These are phyloP conservation scores for Rhodotorula taiwanensis DNA, from an alignment of 768 basidiomycete genomes.

Conservation along the genomic window DNA sequence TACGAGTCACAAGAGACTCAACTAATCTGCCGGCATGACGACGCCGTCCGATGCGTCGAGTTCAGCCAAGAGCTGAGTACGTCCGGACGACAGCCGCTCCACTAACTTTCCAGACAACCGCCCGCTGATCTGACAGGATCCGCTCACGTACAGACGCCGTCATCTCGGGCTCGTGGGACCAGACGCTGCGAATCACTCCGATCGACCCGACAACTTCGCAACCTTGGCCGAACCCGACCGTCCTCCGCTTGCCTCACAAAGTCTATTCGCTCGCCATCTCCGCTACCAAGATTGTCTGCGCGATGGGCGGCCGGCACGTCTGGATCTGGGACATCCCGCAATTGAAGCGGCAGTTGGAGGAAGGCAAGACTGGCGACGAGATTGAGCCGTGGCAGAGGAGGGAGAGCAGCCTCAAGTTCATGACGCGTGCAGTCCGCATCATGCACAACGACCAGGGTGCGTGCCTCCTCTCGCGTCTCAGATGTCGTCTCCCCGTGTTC, in stretches of 20 bases:
- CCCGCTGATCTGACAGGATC: not conserved
- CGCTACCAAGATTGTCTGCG: slow-evolving; percentile 73
- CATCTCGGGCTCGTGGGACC: slow-evolving; percentile 88
- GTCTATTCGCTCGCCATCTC: slow-evolving; percentile 77
- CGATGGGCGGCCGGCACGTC: slow-evolving; percentile 84
- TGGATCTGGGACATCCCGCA: slow-evolving; percentile 80
- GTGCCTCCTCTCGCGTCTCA: slow-evolving; percentile 35
- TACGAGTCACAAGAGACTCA: slow-evolving; percentile 64
- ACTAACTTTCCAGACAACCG: not conserved
- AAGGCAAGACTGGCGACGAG: slow-evolving; percentile 39
- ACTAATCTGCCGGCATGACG: slow-evolving; percentile 71
- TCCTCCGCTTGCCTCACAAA: slow-evolving; percentile 68
- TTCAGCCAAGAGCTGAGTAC: slow-evolving; percentile 61
- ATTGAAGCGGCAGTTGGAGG: slow-evolving; percentile 49
- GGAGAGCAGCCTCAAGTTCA: slow-evolving; percentile 89
- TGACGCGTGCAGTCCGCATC: slow-evolving; percentile 83
- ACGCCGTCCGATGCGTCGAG: slow-evolving; percentile 69
- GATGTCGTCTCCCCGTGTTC: too few relatives aligned
- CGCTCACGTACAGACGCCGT: slow-evolving; percentile 53
- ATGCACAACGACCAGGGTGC: slow-evolving; percentile 88
- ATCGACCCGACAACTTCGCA: slow-evolving; percentile 58
- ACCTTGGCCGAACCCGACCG: slow-evolving; percentile 49
- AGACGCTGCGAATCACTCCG: slow-evolving; percentile 70
- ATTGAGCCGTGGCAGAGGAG: slow-evolving; percentile 62
- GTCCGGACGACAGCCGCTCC: too few relatives aligned